Conservation (phyloP, 2,329 filamentous ascomycete species). For the Drechslerella stenobrocha region DNA sequence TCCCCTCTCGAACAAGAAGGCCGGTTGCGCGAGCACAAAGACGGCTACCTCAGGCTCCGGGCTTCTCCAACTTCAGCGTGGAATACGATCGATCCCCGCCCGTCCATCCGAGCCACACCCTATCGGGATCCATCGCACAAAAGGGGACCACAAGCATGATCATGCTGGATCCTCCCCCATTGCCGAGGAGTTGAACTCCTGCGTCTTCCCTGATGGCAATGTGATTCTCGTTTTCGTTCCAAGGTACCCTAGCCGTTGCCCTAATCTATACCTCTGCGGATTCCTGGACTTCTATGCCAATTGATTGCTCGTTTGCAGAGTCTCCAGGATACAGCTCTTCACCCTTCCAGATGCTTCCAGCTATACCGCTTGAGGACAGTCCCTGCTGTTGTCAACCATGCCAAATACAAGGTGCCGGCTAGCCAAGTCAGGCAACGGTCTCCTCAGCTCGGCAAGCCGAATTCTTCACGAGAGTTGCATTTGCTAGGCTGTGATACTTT, state of each 20-base stretch:
- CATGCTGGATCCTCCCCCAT: slow-evolving; percentile 41
- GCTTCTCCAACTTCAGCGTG: slow-evolving; percentile 14
- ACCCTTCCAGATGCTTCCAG: background rate
- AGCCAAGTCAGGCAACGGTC: background rate
- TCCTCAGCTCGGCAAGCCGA: background rate
- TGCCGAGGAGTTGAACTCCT: slow-evolving; percentile 24
- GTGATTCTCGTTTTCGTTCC: no score
- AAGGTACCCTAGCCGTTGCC: background rate
- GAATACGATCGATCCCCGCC: slow-evolving; percentile 30
- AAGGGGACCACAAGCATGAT: background rate
- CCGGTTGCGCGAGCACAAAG: background rate
- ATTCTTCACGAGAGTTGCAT: background rate
- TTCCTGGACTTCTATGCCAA: no score
- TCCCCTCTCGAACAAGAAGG: slow-evolving; percentile 3
- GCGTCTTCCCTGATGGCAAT: background rate
- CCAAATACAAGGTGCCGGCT: background rate
- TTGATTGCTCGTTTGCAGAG: background rate
- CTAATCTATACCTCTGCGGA: background rate
- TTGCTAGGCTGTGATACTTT: background rate
- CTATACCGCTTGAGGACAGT: background rate
- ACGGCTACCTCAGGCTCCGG: slow-evolving; percentile 30
- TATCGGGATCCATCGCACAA: slow-evolving; percentile 12
- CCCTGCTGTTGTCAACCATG: background rate
- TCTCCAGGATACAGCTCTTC: no score
- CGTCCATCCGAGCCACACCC: slow-evolving; percentile 41